phyloP scores from a whole-genome alignment of 306 rosid genomes.

The Sindora glabra region DNA sequence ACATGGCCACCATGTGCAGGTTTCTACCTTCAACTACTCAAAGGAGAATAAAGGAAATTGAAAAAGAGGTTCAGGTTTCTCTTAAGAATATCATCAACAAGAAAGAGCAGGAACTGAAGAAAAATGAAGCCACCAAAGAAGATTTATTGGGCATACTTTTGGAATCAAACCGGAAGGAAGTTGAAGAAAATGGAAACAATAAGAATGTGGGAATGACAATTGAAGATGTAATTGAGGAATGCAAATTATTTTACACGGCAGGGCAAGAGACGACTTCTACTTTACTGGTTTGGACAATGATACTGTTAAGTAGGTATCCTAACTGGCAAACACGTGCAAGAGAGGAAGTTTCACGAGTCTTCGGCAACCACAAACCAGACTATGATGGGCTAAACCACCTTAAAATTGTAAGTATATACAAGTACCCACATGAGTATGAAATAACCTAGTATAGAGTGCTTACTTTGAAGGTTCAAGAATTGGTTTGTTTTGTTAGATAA shows the following conservation, averaged over 20 bases:
- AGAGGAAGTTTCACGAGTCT: conserved; percentile 31
- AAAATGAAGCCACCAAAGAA: neutral
- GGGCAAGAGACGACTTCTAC: conserved; percentile 50
- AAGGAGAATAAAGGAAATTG: conserved; percentile 23
- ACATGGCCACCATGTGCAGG: conserved; percentile 5
- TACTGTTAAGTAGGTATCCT: conserved; percentile 20
- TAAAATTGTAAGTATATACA: conserved; percentile 6
- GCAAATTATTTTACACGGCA: conserved; percentile 35
- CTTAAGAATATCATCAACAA: conserved; percentile 22
- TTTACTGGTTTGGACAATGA: conserved; percentile 38
- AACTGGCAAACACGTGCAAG: conserved; percentile 50
- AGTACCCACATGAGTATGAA: no score
- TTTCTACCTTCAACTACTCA: conserved; percentile 20
- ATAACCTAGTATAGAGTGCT: no score
- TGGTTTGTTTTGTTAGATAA: no score
- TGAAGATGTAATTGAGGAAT: conserved; percentile 39
- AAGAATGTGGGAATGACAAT: conserved; percentile 32
- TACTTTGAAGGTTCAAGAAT: no score
- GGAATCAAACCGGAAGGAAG: conserved; percentile 29
- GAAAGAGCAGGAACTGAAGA: conserved; percentile 11
- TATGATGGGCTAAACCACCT: conserved; percentile 28
- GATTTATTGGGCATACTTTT: conserved; percentile 34
- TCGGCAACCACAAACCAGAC: conserved; percentile 25
- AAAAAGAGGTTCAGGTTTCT: conserved; percentile 4
- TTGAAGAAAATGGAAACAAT: conserved; percentile 14